A percentile compares a stretch with the other conserved stretches of the same genome.
Evolutionary conservation across 2,329 filamentous ascomycete species (phyloP).

Genomic region (Chalaropsis thielavioides): DNA sequence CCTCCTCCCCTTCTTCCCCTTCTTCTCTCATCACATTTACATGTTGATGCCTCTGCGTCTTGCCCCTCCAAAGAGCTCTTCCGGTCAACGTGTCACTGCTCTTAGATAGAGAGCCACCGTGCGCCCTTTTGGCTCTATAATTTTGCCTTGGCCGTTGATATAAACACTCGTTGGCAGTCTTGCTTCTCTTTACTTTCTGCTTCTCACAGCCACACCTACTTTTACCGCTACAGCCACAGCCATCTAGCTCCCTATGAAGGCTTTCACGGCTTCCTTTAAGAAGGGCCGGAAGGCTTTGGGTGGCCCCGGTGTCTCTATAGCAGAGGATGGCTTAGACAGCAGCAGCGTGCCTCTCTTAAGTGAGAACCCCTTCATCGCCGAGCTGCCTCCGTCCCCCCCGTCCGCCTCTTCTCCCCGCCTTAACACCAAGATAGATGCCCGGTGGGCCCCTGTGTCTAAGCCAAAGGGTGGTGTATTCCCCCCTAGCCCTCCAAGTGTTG

Average conservation of each 20-base stretch:
- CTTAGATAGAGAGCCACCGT: not conserved
- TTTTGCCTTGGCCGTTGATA: not conserved
- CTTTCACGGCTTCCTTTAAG: conserved; percentile 17
- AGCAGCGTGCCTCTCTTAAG: conserved; percentile 9
- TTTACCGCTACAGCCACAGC: not conserved
- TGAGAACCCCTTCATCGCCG: not conserved
- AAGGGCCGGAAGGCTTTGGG: conserved; percentile 12
- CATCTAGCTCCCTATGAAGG: conserved; percentile 11
- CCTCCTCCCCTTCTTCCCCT: not conserved
- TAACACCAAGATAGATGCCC: conserved; percentile 1
- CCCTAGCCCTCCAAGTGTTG: not conserved
- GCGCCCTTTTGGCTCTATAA: not conserved
- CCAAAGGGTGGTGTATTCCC: not conserved
- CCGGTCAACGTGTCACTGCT: not conserved
- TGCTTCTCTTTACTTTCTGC: not conserved
- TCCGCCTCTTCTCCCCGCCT: not conserved
- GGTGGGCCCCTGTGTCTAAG: not conserved
- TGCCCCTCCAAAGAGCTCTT: not conserved
- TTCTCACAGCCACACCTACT: not conserved
- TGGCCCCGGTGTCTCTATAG: not conserved
- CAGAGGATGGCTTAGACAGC: conserved; percentile 9
- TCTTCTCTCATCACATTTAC: not conserved
- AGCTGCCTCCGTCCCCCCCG: not conserved
- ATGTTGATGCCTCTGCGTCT: not conserved
- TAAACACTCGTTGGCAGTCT: not conserved